Evolutionary conservation across 768 basidiomycete species (phyloP).

Genomic region (Cystofilobasidium ferigula): DNA sequence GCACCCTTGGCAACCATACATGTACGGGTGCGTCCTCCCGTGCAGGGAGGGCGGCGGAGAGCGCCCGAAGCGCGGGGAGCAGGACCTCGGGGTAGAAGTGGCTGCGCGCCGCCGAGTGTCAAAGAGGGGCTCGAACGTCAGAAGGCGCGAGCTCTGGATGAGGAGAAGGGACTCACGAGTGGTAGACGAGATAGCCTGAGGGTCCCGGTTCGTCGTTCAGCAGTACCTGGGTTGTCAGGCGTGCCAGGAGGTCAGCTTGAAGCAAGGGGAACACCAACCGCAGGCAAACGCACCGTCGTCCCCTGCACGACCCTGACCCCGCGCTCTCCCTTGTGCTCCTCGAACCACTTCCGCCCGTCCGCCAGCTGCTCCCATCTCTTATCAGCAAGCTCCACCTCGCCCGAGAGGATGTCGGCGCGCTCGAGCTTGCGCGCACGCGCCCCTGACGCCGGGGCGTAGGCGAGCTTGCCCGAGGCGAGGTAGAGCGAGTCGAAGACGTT

Average conservation of each 20-base stretch:
- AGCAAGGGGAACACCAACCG: background rate
- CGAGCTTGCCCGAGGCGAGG: background rate
- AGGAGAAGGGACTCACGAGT: background rate
- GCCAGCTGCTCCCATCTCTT: background rate
- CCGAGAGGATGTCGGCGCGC: background rate
- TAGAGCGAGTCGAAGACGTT: background rate
- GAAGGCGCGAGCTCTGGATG: too few relatives aligned
- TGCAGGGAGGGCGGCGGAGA: background rate
- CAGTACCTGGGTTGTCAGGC: background rate
- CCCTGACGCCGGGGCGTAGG: background rate
- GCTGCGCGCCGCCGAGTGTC: too few relatives aligned
- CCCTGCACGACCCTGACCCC: background rate
- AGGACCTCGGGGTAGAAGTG: background rate
- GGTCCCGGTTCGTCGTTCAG: constrained; percentile 1
- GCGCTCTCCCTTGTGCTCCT: background rate
- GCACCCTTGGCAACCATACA: background rate
- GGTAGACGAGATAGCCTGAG: background rate
- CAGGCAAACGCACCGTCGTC: background rate
- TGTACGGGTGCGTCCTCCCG: background rate
- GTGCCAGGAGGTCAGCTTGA: background rate
- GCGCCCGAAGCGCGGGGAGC: background rate
- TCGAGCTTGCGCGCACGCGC: background rate
- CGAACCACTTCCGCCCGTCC: background rate
- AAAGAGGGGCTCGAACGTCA: background rate
- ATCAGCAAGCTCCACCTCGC: background rate